These are phyloP conservation scores for Ambrosia hybrid DNA, from an alignment of 140 eudicot genomes.

Conservation along the genomic window DNA sequence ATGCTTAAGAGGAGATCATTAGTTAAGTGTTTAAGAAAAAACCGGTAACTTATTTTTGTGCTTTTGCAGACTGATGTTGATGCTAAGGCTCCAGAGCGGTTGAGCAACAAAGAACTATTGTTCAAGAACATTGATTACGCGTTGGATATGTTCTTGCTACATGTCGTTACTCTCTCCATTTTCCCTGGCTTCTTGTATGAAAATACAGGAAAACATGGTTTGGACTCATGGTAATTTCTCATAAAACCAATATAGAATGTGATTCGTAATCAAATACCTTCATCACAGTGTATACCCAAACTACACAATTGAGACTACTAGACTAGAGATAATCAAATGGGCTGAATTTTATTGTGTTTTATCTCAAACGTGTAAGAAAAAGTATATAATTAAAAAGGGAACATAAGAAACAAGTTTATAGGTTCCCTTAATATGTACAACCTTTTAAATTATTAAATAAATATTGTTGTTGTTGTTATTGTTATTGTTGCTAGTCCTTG, in stretches of 20 bases:
- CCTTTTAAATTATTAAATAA: too few species aligned
- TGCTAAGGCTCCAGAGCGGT: constrained; percentile 30
- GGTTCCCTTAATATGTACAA: too few species aligned
- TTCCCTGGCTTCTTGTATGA: constrained; percentile 64
- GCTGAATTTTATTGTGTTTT: too few species aligned
- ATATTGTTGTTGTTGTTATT: too few species aligned
- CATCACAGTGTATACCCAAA: too few species aligned
- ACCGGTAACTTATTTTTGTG: not conserved
- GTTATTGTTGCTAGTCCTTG: too few species aligned
- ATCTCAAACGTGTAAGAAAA: too few species aligned
- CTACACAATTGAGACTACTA: too few species aligned
- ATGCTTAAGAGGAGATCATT: too few species aligned
- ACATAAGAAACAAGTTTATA: too few species aligned
- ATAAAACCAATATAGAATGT: not conserved
- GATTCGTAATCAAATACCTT: not conserved
- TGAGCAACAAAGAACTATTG: constrained; percentile 47
- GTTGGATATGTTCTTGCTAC: constrained; percentile 46
- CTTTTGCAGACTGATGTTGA: constrained; percentile 32
- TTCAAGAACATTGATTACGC: constrained; percentile 49
- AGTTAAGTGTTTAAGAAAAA: not conserved
- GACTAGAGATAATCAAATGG: too few species aligned
- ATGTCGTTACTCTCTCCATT: constrained; percentile 56
- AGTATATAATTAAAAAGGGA: too few species aligned
- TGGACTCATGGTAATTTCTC: constrained; percentile 59
- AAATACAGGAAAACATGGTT: constrained; percentile 52